These are phyloP conservation scores for Vitis hybrid DNA, from an alignment of 177 flowering plant genomes.

Conservation along the genomic window DNA sequence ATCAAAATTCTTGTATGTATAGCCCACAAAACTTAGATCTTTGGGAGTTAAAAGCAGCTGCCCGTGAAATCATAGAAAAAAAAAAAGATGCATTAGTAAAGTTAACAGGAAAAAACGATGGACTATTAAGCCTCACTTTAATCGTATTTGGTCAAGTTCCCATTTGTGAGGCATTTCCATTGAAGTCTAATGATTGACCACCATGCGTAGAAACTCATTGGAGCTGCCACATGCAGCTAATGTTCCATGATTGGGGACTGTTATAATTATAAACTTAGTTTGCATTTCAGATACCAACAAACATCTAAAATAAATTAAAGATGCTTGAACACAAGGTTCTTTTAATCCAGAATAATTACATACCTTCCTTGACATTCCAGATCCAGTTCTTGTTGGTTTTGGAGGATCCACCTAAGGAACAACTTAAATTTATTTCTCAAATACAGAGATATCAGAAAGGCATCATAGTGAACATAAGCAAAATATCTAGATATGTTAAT, in stretches of 20 bases:
- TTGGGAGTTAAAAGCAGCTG: constrained; percentile 42
- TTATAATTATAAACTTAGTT: background rate
- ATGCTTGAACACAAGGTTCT: no score
- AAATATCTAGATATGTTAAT: background rate
- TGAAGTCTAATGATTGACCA: no score
- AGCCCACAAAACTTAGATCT: constrained; percentile 61
- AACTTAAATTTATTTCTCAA: background rate
- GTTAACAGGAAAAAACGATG: background rate
- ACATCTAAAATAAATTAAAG: no score
- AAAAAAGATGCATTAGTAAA: background rate
- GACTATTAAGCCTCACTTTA: background rate
- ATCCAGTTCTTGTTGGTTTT: constrained; percentile 35
- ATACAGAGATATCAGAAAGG: background rate
- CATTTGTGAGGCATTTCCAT: no score
- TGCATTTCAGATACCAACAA: no score
- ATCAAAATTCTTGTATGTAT: constrained; percentile 59
- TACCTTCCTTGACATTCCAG: constrained; percentile 56
- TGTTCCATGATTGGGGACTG: background rate
- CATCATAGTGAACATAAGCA: background rate
- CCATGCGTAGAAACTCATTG: no score
- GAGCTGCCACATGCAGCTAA: background rate
- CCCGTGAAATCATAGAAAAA: background rate
- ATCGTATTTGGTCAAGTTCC: no score
- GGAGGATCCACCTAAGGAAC: constrained; percentile 37
- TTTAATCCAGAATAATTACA: background rate